These are phyloP conservation scores for Endocalyx cinctus DNA, from an alignment of 2,329 filamentous ascomycete genomes.

Conservation along the genomic window DNA sequence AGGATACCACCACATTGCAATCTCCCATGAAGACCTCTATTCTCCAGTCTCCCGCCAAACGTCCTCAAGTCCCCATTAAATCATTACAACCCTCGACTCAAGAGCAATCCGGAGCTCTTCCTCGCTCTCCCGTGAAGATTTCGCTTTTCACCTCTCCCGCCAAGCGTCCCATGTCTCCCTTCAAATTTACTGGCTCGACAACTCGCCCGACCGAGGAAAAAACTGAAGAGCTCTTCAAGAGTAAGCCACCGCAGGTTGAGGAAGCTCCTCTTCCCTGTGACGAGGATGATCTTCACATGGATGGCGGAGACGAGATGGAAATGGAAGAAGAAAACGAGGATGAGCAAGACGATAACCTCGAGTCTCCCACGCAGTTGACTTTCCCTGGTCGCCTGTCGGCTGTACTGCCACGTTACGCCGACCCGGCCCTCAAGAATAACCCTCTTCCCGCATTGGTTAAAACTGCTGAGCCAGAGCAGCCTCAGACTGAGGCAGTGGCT, in stretches of 20 bases:
- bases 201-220: slow-evolving; percentile 7
- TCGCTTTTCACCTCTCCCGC: slow-evolving; percentile 26
- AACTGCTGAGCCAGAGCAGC: slow-evolving; percentile 1
- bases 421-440: slow-evolving; percentile 32
- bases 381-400: slow-evolving; percentile 44
- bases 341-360: slow-evolving; percentile 22
- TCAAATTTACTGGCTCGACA: slow-evolving; percentile 18
- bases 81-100: slow-evolving; percentile 17
- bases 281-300: slow-evolving; percentile 3
- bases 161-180: slow-evolving; percentile 23
- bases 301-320: neutral
- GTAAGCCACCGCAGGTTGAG: slow-evolving; percentile 11
- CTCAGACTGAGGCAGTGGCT: neutral
- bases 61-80: slow-evolving; percentile 26
- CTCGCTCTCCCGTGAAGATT: slow-evolving; percentile 31
- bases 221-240: slow-evolving; percentile 8
- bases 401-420: slow-evolving; percentile 38
- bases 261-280: slow-evolving; percentile 7
- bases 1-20: slow-evolving; percentile 29
- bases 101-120: slow-evolving; percentile 25
- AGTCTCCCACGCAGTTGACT: slow-evolving; percentile 30
- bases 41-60: slow-evolving; percentile 50
- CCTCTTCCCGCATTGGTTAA: slow-evolving; percentile 11
- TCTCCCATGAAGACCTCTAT: slow-evolving; percentile 44
- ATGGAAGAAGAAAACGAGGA: slow-evolving; percentile 3